Base-by-base conservation (phyloP, 2,329 filamentous ascomycete genomes). In the Coniochaeta ligniaria region DNA sequence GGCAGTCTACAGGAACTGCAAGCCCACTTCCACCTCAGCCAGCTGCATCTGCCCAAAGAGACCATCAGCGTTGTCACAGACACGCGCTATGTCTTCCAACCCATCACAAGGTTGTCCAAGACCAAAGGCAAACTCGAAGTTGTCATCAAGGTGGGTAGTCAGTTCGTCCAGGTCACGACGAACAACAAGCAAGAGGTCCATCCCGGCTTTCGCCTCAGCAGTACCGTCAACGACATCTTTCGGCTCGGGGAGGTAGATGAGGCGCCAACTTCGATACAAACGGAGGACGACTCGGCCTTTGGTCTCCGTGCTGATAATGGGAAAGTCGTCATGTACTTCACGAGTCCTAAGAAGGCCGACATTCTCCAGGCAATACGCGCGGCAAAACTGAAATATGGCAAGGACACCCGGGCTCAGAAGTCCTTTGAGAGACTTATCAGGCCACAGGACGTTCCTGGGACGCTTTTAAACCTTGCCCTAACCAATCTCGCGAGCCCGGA, bases 271-370 rank as follows among this genome's bases (percentile, higher is more conserved):
- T 84, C 83, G 2, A 84, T 87, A 59, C 80, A 85, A 62, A 83
- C 82, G 0, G 86, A 88, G 61, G 86, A 89, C 61, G 85, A 89
- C 64, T 84, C 83, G 3, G 83, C 85, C 1, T 90, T 90, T 70
- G 87, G 86, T 0, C 74, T 90, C 31, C 80, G 86, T 57, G 86
- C 86, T 2, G 87, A 90, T 66, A 87, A 85, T 63, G 87, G 87
- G 65, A 88, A 86, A 72, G 85, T 88, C 57, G 82, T 88, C 59
- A 88, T 90, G 85, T 88, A 86, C 68, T 90, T 90, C 70, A 86
- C 85, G 20, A 89, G 86, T 64, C 78, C 84, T 1, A 84, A 83
- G 68, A 88, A 87, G 69, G 69, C 75, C 7, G 86, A 89, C 62
- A 79, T 90, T 22, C 74, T 90, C 3, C 82, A 86, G 70, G 82